A percentile compares a stretch with the other conserved stretches of the same genome.
These are phyloP conservation scores for Neospora caninum DNA, from an alignment of 169 alveolate species.

Conservation along the genomic window DNA sequence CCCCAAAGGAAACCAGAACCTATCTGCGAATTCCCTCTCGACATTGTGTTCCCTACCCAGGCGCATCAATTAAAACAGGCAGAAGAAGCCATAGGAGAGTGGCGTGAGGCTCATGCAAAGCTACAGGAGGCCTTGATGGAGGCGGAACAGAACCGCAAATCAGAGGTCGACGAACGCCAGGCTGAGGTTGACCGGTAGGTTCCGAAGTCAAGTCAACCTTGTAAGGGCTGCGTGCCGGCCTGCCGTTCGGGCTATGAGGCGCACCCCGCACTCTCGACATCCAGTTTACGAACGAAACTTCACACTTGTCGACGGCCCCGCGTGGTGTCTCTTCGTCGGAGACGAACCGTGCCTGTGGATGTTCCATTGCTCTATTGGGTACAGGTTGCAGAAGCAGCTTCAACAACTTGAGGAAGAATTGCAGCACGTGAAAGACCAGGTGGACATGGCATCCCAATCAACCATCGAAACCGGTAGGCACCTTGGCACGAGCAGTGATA, in stretches of 20 bases:
- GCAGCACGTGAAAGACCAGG: neutral
- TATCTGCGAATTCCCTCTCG: no score
- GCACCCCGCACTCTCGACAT: no score
- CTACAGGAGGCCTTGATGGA: constrained; percentile 1
- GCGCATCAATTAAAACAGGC: neutral
- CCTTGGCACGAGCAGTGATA: no score
- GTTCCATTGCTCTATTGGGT: neutral
- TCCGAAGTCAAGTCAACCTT: neutral
- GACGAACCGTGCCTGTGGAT: no score
- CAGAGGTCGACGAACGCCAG: neutral
- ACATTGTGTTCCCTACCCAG: neutral
- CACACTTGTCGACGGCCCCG: no score
- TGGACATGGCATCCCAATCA: neutral
- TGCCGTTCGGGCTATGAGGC: no score
- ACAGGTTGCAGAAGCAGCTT: neutral
- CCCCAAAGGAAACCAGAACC: no score
- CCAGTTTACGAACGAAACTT: no score
- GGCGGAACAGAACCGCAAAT: neutral
- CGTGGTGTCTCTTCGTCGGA: no score
- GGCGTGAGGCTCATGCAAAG: constrained; percentile 16
- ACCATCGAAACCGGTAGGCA: neutral
- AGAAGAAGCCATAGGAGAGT: constrained; percentile 21
- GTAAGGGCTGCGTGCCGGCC: no score
- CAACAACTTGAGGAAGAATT: neutral
- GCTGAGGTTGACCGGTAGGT: constrained; percentile 12